phyloP scores from a whole-genome alignment of 2,329 filamentous ascomycete genomes.

The Claviceps cyperi region DNA sequence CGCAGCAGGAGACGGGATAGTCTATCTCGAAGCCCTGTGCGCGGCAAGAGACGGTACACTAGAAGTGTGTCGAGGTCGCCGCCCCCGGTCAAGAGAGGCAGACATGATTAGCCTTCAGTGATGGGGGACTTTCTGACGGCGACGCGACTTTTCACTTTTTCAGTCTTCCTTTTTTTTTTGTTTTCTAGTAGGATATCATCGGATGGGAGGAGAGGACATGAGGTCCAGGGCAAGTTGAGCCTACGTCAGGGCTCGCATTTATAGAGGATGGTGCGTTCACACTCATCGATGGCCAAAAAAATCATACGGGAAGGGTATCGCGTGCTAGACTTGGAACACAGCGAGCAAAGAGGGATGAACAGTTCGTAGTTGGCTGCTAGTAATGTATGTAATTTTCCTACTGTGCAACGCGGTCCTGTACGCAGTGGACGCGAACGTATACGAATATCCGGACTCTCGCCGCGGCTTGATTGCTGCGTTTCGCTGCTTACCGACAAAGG shows the following conservation, averaged over 20 bases:
- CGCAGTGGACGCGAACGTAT: too few species aligned
- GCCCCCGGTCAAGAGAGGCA: constrained; percentile 18
- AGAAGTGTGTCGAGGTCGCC: constrained; percentile 18
- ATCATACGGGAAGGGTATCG: neutral
- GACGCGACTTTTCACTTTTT: neutral
- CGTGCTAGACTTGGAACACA: too few species aligned
- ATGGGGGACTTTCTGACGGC: neutral
- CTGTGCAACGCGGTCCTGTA: too few species aligned
- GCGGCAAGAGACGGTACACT: constrained; percentile 11
- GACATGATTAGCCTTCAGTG: constrained; percentile 11
- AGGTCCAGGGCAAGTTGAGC: neutral
- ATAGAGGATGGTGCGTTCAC: neutral
- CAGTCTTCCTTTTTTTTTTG: neutral
- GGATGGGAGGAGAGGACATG: neutral
- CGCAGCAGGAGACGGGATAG: constrained; percentile 9
- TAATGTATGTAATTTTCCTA: too few species aligned
- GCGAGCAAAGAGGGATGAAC: too few species aligned
- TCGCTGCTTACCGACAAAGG: too few species aligned
- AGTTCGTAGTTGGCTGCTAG: too few species aligned
- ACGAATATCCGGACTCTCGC: too few species aligned
- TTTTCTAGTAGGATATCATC: neutral
- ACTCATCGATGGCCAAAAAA: neutral
- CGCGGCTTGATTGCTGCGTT: too few species aligned
- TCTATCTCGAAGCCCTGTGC: neutral
- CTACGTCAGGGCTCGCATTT: neutral